Conservation (phyloP, 139 green algal genomes). For the Deuterostichococcus epilithicus region DNA sequence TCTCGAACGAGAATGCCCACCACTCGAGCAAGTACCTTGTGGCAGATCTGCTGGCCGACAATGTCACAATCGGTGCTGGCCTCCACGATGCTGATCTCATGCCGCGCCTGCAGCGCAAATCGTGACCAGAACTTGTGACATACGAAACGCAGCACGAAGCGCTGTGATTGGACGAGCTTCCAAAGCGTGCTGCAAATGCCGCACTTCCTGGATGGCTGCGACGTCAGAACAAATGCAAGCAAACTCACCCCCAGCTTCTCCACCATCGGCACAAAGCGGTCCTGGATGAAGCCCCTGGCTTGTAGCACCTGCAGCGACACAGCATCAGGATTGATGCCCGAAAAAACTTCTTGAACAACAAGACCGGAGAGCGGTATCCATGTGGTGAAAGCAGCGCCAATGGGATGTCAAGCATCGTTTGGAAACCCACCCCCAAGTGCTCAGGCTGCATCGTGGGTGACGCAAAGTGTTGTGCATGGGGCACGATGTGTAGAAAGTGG, state of each 20-base stretch:
- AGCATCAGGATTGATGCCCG: not conserved
- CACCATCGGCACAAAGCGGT: slow-evolving; percentile 4
- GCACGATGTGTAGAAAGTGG: slow-evolving; percentile 20
- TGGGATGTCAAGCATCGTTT: no score
- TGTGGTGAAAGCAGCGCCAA: not conserved
- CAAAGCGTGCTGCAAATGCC: not conserved
- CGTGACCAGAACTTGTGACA: slow-evolving; percentile 1
- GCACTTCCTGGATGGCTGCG: not conserved
- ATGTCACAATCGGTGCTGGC: slow-evolving; percentile 8
- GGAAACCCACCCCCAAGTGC: slow-evolving; percentile 19
- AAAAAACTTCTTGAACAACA: slow-evolving; percentile 1
- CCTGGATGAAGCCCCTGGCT: not conserved
- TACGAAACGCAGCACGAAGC: not conserved
- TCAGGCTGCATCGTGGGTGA: slow-evolving; percentile 7
- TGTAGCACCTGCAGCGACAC: not conserved
- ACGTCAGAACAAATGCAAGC: no score
- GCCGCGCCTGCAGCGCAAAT: not conserved
- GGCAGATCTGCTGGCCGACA: slow-evolving; percentile 18
- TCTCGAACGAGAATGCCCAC: no score
- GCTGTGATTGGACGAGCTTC: not conserved
- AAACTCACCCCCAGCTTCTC: not conserved
- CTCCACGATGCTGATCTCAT: slow-evolving; percentile 8
- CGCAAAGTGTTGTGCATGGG: not conserved
- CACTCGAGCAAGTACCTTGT: not conserved
- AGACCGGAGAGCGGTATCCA: not conserved